A percentile compares a stretch with the other conserved stretches of the same genome.
Evolutionary conservation across 73 alveolate genomes (phyloP).

Genomic region (Paramecium octaurelia): DNA sequence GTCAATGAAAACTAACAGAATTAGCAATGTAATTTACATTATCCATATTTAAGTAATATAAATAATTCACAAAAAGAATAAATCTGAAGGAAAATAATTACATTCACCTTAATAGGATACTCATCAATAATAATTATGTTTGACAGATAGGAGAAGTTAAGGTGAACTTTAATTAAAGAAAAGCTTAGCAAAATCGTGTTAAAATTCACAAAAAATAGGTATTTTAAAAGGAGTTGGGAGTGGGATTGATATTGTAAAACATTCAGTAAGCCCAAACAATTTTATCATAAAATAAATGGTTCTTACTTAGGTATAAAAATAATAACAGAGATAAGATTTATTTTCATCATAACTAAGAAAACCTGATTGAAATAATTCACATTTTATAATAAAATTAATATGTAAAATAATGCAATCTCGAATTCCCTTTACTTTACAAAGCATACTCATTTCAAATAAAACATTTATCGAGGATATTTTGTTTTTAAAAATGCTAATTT

Average conservation of each 20-base stretch:
- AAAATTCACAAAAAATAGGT: background rate
- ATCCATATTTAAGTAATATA: background rate
- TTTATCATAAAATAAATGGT: background rate
- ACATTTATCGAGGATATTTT: constrained; percentile 3
- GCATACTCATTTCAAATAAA: background rate
- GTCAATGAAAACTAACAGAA: background rate
- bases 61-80: background rate
- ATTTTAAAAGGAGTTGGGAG: background rate
- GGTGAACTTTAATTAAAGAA: background rate
- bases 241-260: background rate
- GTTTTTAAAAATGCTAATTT: constrained; percentile 1
- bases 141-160: background rate
- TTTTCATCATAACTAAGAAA: background rate
- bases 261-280: background rate
- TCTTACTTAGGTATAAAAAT: background rate
- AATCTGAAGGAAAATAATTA: background rate
- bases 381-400: background rate
- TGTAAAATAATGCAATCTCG: constrained; percentile 9
- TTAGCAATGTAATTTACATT: background rate
- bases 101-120: background rate
- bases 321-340: background rate
- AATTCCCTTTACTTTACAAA: background rate
- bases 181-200: background rate
- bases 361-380: background rate
- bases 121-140: background rate